A percentile compares a stretch with the other conserved stretches of the same genome.
Conservation (phyloP, 257 asterid genomes). For the Solanum gandarillasii region DNA sequence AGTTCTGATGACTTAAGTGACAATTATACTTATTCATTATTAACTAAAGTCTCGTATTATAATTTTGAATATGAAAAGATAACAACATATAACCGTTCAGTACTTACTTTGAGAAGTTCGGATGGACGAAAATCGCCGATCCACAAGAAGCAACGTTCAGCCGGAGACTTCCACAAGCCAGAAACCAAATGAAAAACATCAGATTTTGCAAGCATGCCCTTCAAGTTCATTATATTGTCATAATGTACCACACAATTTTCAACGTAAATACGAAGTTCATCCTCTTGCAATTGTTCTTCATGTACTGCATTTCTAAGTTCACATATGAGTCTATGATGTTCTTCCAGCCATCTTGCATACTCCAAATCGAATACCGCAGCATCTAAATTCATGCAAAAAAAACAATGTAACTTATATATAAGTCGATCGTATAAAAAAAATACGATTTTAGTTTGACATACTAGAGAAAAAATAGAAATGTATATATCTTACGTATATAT, state of each 20-base stretch:
- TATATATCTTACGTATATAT: neutral
- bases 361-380: slow-evolving; percentile 63
- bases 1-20: fast-evolving
- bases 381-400: slow-evolving; percentile 11
- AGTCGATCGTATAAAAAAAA: neutral
- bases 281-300: slow-evolving; percentile 51
- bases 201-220: slow-evolving; percentile 42
- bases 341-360: slow-evolving; percentile 80
- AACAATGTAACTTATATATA: neutral
- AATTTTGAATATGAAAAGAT: no score
- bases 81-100: no score
- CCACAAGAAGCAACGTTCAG: slow-evolving; percentile 89
- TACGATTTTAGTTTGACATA: neutral
- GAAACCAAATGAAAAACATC: slow-evolving; percentile 72
- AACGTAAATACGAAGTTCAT: slow-evolving; percentile 47
- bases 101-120: slow-evolving; percentile 59
- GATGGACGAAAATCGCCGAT: slow-evolving; percentile 89
- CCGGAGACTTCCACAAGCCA: slow-evolving; percentile 90
- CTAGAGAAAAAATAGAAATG: no score
- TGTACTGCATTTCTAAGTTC: slow-evolving; percentile 57
- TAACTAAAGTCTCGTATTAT: neutral
- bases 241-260: slow-evolving; percentile 57
- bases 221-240: slow-evolving; percentile 45
- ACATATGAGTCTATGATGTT: slow-evolving; percentile 55
- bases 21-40: neutral